Evolutionary conservation across 441 rosid species (phyloP).

Genomic region (Corymbia citriodora): DNA sequence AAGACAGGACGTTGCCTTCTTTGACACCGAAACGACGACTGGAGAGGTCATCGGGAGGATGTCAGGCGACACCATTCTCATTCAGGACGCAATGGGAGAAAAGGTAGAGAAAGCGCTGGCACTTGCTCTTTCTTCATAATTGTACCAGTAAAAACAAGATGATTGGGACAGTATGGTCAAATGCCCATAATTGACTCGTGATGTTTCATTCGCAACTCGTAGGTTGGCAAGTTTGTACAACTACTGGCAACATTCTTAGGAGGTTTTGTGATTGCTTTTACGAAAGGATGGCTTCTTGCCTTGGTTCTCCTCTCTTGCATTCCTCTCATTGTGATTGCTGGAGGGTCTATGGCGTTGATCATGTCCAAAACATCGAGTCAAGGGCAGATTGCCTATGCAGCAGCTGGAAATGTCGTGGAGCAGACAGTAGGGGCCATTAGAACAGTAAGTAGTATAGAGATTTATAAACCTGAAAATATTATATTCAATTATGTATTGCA

Average conservation of each 20-base stretch:
- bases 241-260: neutral
- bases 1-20: neutral
- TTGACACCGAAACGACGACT: neutral
- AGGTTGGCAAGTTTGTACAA: neutral
- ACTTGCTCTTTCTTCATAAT: neutral
- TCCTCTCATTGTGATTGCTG: neutral
- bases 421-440: neutral
- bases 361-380: neutral
- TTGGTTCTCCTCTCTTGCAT: neutral
- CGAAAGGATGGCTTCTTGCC: neutral
- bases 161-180: neutral
- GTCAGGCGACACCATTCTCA: neutral
- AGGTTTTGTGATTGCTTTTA: neutral
- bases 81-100: neutral
- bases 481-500: neutral
- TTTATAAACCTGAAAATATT: neutral
- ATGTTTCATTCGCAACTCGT: neutral
- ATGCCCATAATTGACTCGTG: neutral
- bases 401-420: neutral
- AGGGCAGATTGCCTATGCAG: constrained; percentile 2
- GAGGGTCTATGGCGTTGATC: neutral
- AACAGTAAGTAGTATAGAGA: neutral
- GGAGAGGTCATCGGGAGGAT: neutral
- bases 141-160: neutral
- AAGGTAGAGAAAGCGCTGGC: neutral